phyloP scores from a whole-genome alignment of 2,329 filamentous ascomycete species.

The Colletotrichum noveboracense region DNA sequence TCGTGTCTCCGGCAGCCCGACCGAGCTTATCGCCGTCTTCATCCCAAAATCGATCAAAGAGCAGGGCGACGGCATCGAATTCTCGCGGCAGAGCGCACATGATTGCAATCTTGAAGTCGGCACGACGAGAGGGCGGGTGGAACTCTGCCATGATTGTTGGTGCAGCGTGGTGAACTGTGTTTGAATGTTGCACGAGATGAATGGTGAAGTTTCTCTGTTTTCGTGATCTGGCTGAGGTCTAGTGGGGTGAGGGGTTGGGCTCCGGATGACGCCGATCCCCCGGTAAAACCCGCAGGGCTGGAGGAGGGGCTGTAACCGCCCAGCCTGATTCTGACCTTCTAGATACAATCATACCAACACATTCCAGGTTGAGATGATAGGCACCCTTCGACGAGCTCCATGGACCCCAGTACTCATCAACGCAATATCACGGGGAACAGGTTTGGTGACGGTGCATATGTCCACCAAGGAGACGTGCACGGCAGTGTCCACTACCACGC shows the following conservation, averaged over 20 bases:
- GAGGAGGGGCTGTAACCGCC: too few relatives aligned
- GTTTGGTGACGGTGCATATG: not conserved
- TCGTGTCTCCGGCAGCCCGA: conserved; percentile 27
- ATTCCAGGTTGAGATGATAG: too few relatives aligned
- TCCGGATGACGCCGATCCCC: too few relatives aligned
- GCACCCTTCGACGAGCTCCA: too few relatives aligned
- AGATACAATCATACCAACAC: too few relatives aligned
- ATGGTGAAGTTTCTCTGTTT: too few relatives aligned
- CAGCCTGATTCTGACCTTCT: too few relatives aligned
- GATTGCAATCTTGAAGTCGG: conserved; percentile 28
- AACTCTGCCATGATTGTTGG: not conserved
- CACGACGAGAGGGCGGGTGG: not conserved
- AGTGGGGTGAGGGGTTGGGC: too few relatives aligned
- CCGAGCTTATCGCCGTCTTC: conserved; percentile 24
- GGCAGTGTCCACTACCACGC: not conserved
- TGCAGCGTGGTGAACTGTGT: not conserved
- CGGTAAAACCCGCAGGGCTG: too few relatives aligned
- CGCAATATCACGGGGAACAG: not conserved
- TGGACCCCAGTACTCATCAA: not conserved
- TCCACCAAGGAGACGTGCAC: not conserved
- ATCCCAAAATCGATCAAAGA: conserved; percentile 33
- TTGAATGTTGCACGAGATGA: too few relatives aligned
- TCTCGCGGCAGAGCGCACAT: conserved; percentile 31
- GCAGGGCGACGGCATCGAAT: conserved; percentile 25
- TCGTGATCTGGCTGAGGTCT: too few relatives aligned